phyloP scores from a whole-genome alignment of 1,139 yeast species.

The Candida pseudoviswanathii region DNA sequence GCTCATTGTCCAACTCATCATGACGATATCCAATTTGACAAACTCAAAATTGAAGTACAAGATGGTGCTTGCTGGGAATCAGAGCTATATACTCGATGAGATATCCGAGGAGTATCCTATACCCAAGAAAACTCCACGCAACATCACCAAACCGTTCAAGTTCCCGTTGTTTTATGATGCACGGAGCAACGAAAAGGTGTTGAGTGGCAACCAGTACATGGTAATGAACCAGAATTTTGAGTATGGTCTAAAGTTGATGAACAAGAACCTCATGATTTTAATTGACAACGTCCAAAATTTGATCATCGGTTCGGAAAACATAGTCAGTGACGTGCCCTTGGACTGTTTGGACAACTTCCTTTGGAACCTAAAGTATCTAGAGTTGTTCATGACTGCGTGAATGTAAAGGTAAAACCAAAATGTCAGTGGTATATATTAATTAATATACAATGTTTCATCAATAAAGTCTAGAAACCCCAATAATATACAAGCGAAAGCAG shows the following conservation, averaged over 20 bases:
- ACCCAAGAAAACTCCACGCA: slow-evolving; percentile 4
- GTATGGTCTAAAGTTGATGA: slow-evolving; percentile 34
- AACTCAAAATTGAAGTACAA: slow-evolving; percentile 30
- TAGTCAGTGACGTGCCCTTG: slow-evolving; percentile 29
- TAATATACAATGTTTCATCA: slow-evolving; percentile 1
- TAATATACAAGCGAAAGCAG: not conserved
- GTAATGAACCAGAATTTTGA: slow-evolving; percentile 35
- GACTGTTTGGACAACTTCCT: slow-evolving; percentile 46
- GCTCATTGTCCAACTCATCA: slow-evolving; percentile 31
- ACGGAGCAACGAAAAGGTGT: slow-evolving; percentile 23
- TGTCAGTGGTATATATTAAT: not conserved
- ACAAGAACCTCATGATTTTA: slow-evolving; percentile 32
- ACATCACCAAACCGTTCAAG: slow-evolving; percentile 4
- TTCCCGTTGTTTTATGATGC: slow-evolving; percentile 36
- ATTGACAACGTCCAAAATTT: slow-evolving; percentile 26
- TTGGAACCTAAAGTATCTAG: slow-evolving; percentile 44
- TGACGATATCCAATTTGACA: slow-evolving; percentile 27
- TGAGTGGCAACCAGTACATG: slow-evolving; percentile 15
- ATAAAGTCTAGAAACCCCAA: not conserved
- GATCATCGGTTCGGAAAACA: slow-evolving; percentile 12
- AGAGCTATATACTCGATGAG: slow-evolving; percentile 31
- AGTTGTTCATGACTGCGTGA: slow-evolving; percentile 37
- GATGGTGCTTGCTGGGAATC: slow-evolving; percentile 27
- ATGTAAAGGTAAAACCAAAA: not conserved
- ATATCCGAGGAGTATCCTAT: slow-evolving; percentile 19